Base-by-base conservation (phyloP, 2,329 filamentous ascomycete genomes). In the Sclerotiophoma versabilis region DNA sequence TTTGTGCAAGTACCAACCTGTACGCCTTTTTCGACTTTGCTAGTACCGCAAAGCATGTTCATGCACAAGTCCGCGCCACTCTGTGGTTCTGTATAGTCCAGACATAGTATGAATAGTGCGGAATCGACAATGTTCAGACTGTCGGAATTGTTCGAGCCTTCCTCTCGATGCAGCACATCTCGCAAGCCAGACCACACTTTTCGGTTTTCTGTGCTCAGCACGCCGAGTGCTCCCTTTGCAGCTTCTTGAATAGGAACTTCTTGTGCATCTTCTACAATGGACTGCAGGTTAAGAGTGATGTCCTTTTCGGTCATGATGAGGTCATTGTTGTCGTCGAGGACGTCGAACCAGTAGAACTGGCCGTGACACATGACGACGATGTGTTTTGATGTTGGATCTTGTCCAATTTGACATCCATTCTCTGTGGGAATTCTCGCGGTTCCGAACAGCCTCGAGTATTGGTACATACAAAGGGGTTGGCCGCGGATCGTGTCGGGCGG, bases 261-360 rank as follows among this genome's bases (percentile, higher is more conserved):
- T 26, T 89, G 84, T 5, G 95, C 93, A 73, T 99, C 95, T 50
- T 96, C 90, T 49, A 96, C 85, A 66, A 98, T 95, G 12, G 92
- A 93, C 70, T 96, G 90, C 15, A 99, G 80, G 69, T 99, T 98
- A 70, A 96, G 82, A 6, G 90, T 87, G 48, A 99, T 84, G 68
- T 99, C 95, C 73, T 91, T 93, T 75, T 98, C 95, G 0, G 89
- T 93, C 93, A 98, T 98, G 76, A 99, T 96, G 50, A 96, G 80
- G 74, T 99, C 95, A 6, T 90, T 90, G 75, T 96, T 96, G 63
- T 93, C 89, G 65, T 99, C 95, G 15, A 99, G 81, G 2, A 97
- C 93, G 74, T 99, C 95, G 67, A 99, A 99, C 93, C 93, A 98
- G 77, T 99, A 99, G 69, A 98, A 93, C 64, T 99, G 95, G 1